A percentile compares a stretch with the other conserved stretches of the same genome.
Evolutionary conservation across 2,329 filamentous ascomycete species (phyloP).

Genomic region (Chaetomium sp.): DNA sequence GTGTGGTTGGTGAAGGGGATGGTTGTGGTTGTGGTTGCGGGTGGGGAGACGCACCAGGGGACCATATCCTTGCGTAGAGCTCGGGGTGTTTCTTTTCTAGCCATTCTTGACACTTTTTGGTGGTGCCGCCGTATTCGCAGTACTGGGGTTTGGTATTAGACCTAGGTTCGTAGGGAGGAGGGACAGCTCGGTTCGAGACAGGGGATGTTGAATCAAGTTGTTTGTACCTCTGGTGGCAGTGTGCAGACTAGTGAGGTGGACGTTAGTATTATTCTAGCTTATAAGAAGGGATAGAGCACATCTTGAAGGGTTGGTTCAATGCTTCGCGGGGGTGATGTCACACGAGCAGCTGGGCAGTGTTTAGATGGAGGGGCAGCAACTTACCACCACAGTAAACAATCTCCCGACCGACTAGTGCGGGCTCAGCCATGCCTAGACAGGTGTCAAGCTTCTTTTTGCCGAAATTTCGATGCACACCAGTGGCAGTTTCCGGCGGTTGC

Average conservation of each 20-base stretch:
- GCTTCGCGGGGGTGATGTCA: conserved; percentile 27
- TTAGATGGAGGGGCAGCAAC: conserved; percentile 34
- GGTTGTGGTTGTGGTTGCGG: conserved; percentile 14
- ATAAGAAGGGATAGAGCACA: background rate
- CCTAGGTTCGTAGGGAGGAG: background rate
- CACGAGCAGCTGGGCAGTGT: background rate
- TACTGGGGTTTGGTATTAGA: conserved; percentile 62
- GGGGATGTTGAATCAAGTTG: background rate
- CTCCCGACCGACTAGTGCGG: conserved; percentile 54
- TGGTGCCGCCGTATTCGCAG: conserved; percentile 96
- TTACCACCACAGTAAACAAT: conserved; percentile 62
- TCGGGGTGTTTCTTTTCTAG: conserved; percentile 72
- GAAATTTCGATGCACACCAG: background rate
- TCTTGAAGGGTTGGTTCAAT: background rate
- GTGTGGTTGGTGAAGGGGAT: background rate
- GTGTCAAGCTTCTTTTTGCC: background rate
- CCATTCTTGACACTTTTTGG: conserved; percentile 98
- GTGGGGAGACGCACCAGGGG: conserved; percentile 63
- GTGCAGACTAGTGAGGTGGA: conserved; percentile 56
- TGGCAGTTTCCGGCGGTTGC: conserved; percentile 11
- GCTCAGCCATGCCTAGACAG: conserved; percentile 54
- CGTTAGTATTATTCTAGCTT: conserved; percentile 21
- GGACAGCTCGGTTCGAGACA: background rate
- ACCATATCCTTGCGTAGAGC: conserved; percentile 82
- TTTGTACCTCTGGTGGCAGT: conserved; percentile 63